Conservation (phyloP, 2,329 filamentous ascomycete genomes). For the Geoglossum cookeanum region DNA sequence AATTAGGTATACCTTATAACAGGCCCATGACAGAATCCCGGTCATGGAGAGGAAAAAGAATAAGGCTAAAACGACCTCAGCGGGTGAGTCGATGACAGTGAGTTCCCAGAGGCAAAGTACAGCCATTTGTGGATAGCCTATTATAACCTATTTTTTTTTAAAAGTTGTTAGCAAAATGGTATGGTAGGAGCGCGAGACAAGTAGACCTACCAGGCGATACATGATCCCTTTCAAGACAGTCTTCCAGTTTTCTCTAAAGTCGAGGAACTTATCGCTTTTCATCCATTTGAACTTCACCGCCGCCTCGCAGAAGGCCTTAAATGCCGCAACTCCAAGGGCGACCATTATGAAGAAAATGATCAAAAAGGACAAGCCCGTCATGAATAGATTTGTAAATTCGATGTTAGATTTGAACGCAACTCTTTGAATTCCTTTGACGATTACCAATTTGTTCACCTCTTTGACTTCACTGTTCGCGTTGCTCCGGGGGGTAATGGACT, state of each 20-base stretch:
- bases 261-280: constrained; percentile 68
- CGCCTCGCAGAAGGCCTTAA: constrained; percentile 66
- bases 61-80: constrained; percentile 69
- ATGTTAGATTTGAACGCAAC: constrained; percentile 74
- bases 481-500: constrained; percentile 31
- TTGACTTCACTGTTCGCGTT: constrained; percentile 25
- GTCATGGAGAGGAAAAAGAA: constrained; percentile 75
- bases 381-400: constrained; percentile 79
- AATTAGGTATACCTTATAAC: constrained; percentile 74
- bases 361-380: constrained; percentile 82
- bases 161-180: constrained; percentile 5
- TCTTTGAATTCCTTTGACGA: constrained; percentile 68
- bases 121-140: constrained; percentile 80
- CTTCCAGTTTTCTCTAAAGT: constrained; percentile 88
- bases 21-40: constrained; percentile 63
- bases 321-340: constrained; percentile 50
- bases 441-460: constrained; percentile 26
- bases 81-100: constrained; percentile 65
- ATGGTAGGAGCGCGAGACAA: neutral
- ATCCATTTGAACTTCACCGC: constrained; percentile 58
- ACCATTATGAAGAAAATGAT: constrained; percentile 63
- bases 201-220: constrained; percentile 46
- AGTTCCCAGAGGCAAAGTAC: constrained; percentile 90
- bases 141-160: constrained; percentile 44
- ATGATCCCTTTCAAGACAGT: constrained; percentile 86